Percentiles rank a stretch among this genome's conserved stretches.
phyloP scores from a whole-genome alignment of 2,329 filamentous ascomycete species.

The Trichoderma pleuroti region DNA sequence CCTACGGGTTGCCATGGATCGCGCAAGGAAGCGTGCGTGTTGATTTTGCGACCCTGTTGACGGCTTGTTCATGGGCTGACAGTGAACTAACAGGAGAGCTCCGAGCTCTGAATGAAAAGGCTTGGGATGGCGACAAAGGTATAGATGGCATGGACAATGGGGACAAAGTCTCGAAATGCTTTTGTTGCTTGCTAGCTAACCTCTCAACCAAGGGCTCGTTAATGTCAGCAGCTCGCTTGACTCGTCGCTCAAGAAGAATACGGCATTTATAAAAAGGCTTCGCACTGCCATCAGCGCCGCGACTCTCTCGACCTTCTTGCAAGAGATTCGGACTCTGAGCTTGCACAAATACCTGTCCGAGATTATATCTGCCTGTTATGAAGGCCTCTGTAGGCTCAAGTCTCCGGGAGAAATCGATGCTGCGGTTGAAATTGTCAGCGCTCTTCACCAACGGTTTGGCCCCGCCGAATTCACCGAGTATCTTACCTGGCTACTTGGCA shows the following conservation, averaged over 20 bases:
- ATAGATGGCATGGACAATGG: conserved; percentile 19
- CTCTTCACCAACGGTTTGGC: conserved; percentile 93
- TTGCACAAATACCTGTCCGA: conserved; percentile 96
- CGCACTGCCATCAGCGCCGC: conserved; percentile 82
- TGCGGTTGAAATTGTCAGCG: conserved; percentile 88
- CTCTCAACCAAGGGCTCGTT: conserved; percentile 62
- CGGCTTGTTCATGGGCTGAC: not conserved
- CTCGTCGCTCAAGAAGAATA: conserved; percentile 96
- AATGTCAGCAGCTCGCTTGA: conserved; percentile 76
- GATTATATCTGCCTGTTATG: conserved; percentile 92
- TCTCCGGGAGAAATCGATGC: conserved; percentile 87
- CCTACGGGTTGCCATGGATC: conserved; percentile 55
- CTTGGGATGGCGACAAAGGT: conserved; percentile 90
- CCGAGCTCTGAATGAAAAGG: conserved; percentile 79
- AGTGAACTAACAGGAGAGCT: conserved; percentile 66
- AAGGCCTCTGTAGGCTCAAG: conserved; percentile 89
- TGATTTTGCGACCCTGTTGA: not conserved
- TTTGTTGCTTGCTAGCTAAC: not conserved
- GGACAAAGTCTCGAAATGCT: not conserved
- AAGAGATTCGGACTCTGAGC: conserved; percentile 86
- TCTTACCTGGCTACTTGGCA: conserved; percentile 87
- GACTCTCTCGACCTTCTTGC: conserved; percentile 76
- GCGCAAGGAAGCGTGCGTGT: conserved; percentile 56
- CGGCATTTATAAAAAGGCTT: conserved; percentile 93
- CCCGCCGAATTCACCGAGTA: conserved; percentile 86